Evolutionary conservation across 202 grass and related monocot genomes (phyloP), one percentile per base, ranked within the genome.

Genomic region (Zizania palustris): DNA sequence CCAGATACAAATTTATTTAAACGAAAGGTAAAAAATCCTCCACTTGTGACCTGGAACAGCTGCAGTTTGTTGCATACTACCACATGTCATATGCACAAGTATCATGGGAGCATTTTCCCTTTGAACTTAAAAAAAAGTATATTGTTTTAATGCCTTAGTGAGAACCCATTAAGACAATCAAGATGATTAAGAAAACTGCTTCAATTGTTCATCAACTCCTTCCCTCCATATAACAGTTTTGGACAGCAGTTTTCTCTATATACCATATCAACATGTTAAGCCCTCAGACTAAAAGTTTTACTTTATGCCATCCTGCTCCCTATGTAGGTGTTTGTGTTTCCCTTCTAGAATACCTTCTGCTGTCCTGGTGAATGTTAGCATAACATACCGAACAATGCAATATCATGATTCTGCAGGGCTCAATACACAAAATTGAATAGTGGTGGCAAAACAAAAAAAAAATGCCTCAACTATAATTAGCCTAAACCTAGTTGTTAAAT

Each of bases 351-450:
- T 44, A 11, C 9, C 42, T 44, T 16, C 51, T 20, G 15, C 7
- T 20, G 51, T 20, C 18, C n/a, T 6, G 18, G 50, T 55, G 51
- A 66, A 43, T 66, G 40, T 8, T 58, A 28, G 39, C 39, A 42
- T 18, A 42, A 42, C 35, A 43, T 43, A 43, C 38, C 16, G 10
- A 42, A 66, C 39, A 21, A 44, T 19, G 43, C 13, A 15, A 40
- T 50, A 18, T 9, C 16, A 38, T 67, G 48, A 77, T 66, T 39
- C 38, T 54, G 20, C 61, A 63, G 16, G n/a, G 50, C 41, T 73
- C 18, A n/a, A 58, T 5, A 58, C 42, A 12, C 39, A 62, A 55
- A 68, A 57, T 21, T 68, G 40, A 68, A 57, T 50, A 19, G 15
- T 36, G 6, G 4, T 38, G 21, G 44, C 5, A 80, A 16, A 35